Conservation (phyloP, 345 rosid species). For the Eucalyptus shirleyi region DNA sequence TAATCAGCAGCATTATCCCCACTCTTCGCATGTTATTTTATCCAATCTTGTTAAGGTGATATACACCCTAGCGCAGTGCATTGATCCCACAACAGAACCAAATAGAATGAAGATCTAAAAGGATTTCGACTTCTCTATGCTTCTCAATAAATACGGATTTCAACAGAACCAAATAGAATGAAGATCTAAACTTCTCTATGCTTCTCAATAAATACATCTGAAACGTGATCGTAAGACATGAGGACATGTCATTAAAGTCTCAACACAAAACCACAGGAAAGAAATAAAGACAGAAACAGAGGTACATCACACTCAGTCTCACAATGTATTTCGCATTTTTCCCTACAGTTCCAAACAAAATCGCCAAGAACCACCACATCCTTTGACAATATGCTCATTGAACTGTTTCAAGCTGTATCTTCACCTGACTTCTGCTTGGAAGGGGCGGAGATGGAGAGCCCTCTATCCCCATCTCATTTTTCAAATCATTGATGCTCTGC, state of each 20-base stretch:
- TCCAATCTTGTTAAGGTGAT: background rate
- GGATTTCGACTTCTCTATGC: background rate
- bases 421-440: slow-evolving; percentile 25
- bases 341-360: background rate
- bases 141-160: background rate
- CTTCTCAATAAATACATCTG: background rate
- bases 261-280: background rate
- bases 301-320: background rate
- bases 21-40: background rate
- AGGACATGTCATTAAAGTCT: background rate
- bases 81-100: background rate
- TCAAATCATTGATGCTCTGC: slow-evolving; percentile 70
- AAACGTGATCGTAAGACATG: background rate
- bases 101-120: background rate
- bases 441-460: slow-evolving; percentile 46
- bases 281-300: background rate
- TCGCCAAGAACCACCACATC: background rate
- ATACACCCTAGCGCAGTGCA: background rate
- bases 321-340: background rate
- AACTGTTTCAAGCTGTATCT: slow-evolving; percentile 11
- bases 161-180: background rate
- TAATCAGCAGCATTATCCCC: background rate
- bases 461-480: slow-evolving; percentile 74
- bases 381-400: background rate
- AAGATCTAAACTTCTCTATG: background rate